A percentile compares a stretch with the other conserved stretches of the same genome.
Evolutionary conservation across 768 basidiomycete species (phyloP).

Genomic region (Tylopilus felleus): DNA sequence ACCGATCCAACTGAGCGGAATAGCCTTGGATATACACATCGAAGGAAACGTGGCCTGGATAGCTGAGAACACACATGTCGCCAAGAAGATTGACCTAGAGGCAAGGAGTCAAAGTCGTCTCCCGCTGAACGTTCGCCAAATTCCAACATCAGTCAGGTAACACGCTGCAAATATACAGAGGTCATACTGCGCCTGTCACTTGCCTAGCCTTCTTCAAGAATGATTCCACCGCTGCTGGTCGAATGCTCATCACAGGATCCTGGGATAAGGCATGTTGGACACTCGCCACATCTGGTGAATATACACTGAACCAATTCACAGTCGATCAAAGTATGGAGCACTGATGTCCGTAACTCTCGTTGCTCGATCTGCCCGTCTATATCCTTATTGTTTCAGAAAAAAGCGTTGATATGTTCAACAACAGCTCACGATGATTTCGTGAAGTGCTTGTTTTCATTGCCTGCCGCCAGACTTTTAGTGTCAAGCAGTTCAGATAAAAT

Average conservation of each 20-base stretch:
- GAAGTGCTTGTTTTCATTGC: slow-evolving; percentile 75
- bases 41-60: slow-evolving; percentile 73
- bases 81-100: slow-evolving; percentile 72
- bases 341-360: slow-evolving; percentile 44
- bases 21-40: slow-evolving; percentile 68
- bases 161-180: slow-evolving; percentile 69
- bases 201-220: slow-evolving; percentile 65
- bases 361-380: background rate
- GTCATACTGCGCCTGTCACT: slow-evolving; percentile 89
- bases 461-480: slow-evolving; percentile 61
- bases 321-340: slow-evolving; percentile 89
- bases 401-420: slow-evolving; percentile 64
- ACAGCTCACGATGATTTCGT: slow-evolving; percentile 87
- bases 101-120: slow-evolving; percentile 38
- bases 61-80: slow-evolving; percentile 78
- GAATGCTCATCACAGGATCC: slow-evolving; percentile 78
- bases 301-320: slow-evolving; percentile 32
- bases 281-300: background rate
- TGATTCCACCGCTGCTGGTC: slow-evolving; percentile 36
- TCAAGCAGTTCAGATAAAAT: slow-evolving; percentile 91
- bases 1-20: slow-evolving; percentile 74
- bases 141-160: slow-evolving; percentile 64
- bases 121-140: slow-evolving; percentile 7
- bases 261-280: slow-evolving; percentile 75
- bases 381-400: slow-evolving; percentile 49